Conservation (phyloP, 495 filamentous ascomycete species). For the Amorphotheca resinae region DNA sequence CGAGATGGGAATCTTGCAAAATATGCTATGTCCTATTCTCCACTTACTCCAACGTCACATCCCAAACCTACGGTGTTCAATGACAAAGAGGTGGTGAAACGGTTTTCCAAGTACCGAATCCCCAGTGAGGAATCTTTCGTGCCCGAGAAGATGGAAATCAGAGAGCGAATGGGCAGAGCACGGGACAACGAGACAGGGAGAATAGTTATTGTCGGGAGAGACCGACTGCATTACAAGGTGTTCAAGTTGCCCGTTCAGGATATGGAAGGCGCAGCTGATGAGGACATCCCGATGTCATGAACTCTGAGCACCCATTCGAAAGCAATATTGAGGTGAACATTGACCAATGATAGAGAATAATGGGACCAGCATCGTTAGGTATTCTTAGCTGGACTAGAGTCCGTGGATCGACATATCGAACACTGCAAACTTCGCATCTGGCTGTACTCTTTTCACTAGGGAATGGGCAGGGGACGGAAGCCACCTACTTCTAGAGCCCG, state of each 20-base stretch:
- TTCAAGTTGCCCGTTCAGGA: constrained; percentile 10
- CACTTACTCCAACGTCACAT: constrained; percentile 11
- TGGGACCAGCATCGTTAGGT: no score
- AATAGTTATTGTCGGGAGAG: constrained; percentile 33
- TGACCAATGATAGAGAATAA: no score
- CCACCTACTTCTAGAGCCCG: no score
- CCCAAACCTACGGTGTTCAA: constrained; percentile 13
- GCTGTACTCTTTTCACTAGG: no score
- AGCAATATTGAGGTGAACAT: no score
- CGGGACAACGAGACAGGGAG: constrained; percentile 26
- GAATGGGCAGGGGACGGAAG: no score
- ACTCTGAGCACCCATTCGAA: background rate
- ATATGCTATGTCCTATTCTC: constrained; percentile 4
- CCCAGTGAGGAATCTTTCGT: constrained; percentile 25
- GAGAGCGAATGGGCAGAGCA: constrained; percentile 6
- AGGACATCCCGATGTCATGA: constrained; percentile 17
- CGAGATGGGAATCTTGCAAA: background rate
- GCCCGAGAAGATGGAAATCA: constrained; percentile 36
- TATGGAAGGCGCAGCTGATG: constrained; percentile 1
- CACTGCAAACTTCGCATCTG: no score
- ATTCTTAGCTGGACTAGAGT: no score
- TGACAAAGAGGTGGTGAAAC: constrained; percentile 8
- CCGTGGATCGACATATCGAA: no score
- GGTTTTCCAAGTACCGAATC: constrained; percentile 16
- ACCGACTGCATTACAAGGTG: constrained; percentile 29